Percentiles rank a stretch among this genome's conserved stretches.
Conservation (phyloP, 129 eudicot genomes). For the Ambrosia artemisiifolia region DNA sequence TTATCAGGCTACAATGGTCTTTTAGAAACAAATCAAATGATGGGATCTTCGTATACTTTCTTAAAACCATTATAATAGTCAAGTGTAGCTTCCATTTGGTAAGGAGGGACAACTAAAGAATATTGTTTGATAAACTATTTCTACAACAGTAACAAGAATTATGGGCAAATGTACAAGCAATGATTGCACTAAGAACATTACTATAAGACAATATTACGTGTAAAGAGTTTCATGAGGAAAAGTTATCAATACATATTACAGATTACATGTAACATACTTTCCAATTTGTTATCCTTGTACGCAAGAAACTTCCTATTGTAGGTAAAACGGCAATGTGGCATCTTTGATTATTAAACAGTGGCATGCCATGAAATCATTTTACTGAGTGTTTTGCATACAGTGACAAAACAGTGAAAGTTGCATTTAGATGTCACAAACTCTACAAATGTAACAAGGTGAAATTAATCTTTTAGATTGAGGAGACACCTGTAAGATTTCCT, state of each 20-base stretch:
- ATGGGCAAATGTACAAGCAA: not conserved
- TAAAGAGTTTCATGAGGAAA: not conserved
- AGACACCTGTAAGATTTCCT: constrained; percentile 73
- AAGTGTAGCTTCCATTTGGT: not conserved
- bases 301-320: not conserved
- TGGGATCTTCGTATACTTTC: not conserved
- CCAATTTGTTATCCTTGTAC: not conserved
- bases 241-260: not conserved
- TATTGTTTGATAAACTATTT: not conserved
- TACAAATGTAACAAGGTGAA: constrained; percentile 5
- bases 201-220: constrained; percentile 1
- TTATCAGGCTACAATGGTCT: not conserved
- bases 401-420: not conserved
- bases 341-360: not conserved
- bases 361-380: not conserved
- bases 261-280: not conserved
- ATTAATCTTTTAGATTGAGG: constrained; percentile 9
- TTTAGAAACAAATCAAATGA: not conserved
- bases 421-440: not conserved
- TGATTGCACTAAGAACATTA: not conserved
- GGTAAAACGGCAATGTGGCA: not conserved
- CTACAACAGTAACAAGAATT: constrained; percentile 7
- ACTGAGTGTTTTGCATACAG: too few species aligned
- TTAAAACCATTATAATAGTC: not conserved
- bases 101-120: not conserved